Evolutionary conservation across 2,329 filamentous ascomycete species (phyloP), one percentile per base, ranked within the genome.

Genomic region (Pyricularia grisea): DNA sequence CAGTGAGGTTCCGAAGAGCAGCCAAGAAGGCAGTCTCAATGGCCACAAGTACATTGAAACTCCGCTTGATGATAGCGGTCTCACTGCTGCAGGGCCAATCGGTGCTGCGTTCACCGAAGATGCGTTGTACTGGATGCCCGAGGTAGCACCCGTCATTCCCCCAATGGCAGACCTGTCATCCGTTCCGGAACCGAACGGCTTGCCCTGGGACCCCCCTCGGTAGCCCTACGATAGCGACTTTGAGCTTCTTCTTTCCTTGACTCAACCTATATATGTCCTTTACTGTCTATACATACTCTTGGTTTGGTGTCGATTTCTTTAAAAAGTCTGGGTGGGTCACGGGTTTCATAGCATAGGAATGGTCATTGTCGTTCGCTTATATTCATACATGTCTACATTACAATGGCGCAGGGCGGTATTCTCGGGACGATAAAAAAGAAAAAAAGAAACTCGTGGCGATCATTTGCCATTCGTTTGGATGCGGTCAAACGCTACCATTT

Each of bases 41-140:
- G 42, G 42, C 42, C 42, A 10, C 17, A 50, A 50, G 42, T 50
- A 50, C 42, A 50, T 50, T n/a, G 42, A 50, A 50, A 50, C 42
- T 6, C 42, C 42, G 20, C 42, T 50, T n/a, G 42, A 50, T n/a
- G 77, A 85, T 70, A 77, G 79, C 67, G 79, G 81, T 71, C 79
- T 81, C 71, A 68, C 70, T 1, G 20, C 42, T 50, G 70, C 71
- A 25, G 72, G 69, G 67, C 71, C 70, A 42, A 84, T 84, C 71
- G 81, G 83, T 66, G 66, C 66, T 7, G 28, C 66, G 84, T 84
- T 71, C 79, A 81, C 30, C 58, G 81, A 85, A 61, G 83, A 86
- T 71, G 77, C 81, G 25, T 78, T 80, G 3, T 81, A 83, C 68
- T 85, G 83, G 82, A 80, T 84, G 76, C 78, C 78, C 55, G 81